Evolutionary conservation across 1,284 basidiomycete genomes (phyloP).

Genomic region (Rhodotorula sp.): DNA sequence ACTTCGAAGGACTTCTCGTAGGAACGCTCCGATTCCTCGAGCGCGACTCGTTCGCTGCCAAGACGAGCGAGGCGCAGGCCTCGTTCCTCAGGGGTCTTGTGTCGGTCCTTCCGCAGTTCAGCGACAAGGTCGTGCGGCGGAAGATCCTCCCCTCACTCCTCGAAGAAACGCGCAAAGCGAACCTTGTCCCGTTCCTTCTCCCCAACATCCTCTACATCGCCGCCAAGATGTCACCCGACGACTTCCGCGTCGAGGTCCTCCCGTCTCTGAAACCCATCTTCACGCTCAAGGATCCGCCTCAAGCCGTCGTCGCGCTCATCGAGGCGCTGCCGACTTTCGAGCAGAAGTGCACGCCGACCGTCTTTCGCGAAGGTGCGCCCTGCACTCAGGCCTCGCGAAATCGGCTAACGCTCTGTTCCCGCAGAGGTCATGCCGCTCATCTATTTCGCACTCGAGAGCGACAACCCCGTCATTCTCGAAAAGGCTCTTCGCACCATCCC

Average conservation of each 20-base stretch:
- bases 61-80: constrained; percentile 91
- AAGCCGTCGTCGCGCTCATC: constrained; percentile 82
- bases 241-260: constrained; percentile 78
- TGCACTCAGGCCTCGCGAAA: not conserved
- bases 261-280: constrained; percentile 90
- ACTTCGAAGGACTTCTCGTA: constrained; percentile 96
- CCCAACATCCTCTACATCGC: constrained; percentile 96
- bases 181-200: constrained; percentile 90
- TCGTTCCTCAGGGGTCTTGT: constrained; percentile 61
- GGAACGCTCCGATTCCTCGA: constrained; percentile 96
- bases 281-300: constrained; percentile 87
- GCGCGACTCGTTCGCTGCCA: constrained; percentile 89
- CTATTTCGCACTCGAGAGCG: constrained; percentile 91
- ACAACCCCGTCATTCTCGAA: constrained; percentile 88
- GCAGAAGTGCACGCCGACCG: constrained; percentile 78
- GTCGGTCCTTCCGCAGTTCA: constrained; percentile 72
- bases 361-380: constrained; percentile 79
- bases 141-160: constrained; percentile 94
- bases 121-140: constrained; percentile 77
- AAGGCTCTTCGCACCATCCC: constrained; percentile 81
- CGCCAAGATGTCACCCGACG: constrained; percentile 65
- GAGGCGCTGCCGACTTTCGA: constrained; percentile 87
- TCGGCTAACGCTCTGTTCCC: not conserved
- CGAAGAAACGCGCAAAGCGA: constrained; percentile 77
- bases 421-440: constrained; percentile 89